Evolutionary conservation across 2,329 filamentous ascomycete genomes (phyloP), one percentile per base, ranked within the genome.

Genomic region (Blastomyces percursus): DNA sequence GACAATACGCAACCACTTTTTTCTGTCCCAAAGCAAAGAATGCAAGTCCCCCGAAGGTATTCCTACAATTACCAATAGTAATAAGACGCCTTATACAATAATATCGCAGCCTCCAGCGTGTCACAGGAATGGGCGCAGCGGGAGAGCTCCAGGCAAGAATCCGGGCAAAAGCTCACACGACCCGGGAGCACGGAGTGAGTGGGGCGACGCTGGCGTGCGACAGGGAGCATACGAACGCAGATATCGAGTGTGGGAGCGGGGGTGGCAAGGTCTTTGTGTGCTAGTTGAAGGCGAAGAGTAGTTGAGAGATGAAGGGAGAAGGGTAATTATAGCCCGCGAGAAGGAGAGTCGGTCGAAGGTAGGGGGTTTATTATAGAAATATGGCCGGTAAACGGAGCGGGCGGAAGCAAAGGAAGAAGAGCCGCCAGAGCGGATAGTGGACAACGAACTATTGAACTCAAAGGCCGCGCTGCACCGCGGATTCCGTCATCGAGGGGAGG

Each of bases 151-250:
- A 58, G 27, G 21, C 40, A 44, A 44, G 57, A 5, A 48, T 59
- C 57, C 27, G 27, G 16, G 24, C 42, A 8, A 21, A 35, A 48
- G 57, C 57, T 59, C 57, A 48, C 57, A 59, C 57, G 57, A n/a
- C n/a, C n/a, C n/a, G n/a, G n/a, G n/a, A 48, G 40, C 40, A 38
- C 9, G 24, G 42, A 35, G 57, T 46, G 42, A 35, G 57, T 46
- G 57, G 57, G 57, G 24, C 27, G 16, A 59, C 24, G 24, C 16
- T 35, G 16, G 40, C 42, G 40, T 32, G 42, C 19, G 57, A 40
- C 27, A 48, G 16, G 40, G 21, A 48, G 55, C 55, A 44, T 35
- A 30, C 11, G 19, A 55, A 55, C 30, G 55, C 1, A 32, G 32
- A 19, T 27, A 58, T 44, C 7, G 54, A 14, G 35, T 3, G 5